phyloP scores from a whole-genome alignment of 495 filamentous ascomycete genomes.

The Podospora fimiseda region DNA sequence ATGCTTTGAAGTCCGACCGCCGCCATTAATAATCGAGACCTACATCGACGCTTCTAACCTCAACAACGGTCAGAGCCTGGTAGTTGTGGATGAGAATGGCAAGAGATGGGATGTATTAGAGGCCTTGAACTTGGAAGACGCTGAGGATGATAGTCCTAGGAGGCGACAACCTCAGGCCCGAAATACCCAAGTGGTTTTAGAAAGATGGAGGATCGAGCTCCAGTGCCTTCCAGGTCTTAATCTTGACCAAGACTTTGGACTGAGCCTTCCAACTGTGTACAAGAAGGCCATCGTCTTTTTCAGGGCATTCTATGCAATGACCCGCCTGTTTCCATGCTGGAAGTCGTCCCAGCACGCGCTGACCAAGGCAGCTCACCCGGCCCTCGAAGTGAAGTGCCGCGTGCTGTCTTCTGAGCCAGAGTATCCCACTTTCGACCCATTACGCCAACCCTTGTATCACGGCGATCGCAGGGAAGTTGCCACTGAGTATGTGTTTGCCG shows the following conservation, averaged over 20 bases:
- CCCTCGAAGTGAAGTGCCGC: slow-evolving; percentile 72
- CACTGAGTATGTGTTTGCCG: slow-evolving; percentile 70
- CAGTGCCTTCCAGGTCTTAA: slow-evolving; percentile 47
- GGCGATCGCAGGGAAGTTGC: slow-evolving; percentile 50
- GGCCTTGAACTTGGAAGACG: slow-evolving; percentile 60
- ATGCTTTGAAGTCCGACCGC: slow-evolving; percentile 68
- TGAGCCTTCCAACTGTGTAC: slow-evolving; percentile 79
- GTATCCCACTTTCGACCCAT: slow-evolving; percentile 51
- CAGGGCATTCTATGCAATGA: slow-evolving; percentile 79
- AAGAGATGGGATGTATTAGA: slow-evolving; percentile 90
- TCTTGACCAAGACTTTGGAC: slow-evolving; percentile 52
- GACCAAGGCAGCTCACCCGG: slow-evolving; percentile 56
- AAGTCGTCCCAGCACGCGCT: slow-evolving; percentile 69
- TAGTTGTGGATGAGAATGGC: slow-evolving; percentile 79
- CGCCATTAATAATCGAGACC: slow-evolving; percentile 82
- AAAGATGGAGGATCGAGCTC: slow-evolving; percentile 83
- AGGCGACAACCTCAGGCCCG: slow-evolving; percentile 29
- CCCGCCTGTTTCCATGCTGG: slow-evolving; percentile 80
- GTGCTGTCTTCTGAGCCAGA: slow-evolving; percentile 55
- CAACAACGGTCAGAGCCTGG: slow-evolving; percentile 77
- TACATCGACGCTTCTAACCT: slow-evolving; percentile 78
- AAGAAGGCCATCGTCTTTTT: slow-evolving; percentile 95
- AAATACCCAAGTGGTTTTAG: slow-evolving; percentile 67
- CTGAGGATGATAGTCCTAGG: slow-evolving; percentile 45
- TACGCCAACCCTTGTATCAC: slow-evolving; percentile 67